Evolutionary conservation across 1,139 yeast genomes (phyloP).

Genomic region (Diutina pseudorugosa): DNA sequence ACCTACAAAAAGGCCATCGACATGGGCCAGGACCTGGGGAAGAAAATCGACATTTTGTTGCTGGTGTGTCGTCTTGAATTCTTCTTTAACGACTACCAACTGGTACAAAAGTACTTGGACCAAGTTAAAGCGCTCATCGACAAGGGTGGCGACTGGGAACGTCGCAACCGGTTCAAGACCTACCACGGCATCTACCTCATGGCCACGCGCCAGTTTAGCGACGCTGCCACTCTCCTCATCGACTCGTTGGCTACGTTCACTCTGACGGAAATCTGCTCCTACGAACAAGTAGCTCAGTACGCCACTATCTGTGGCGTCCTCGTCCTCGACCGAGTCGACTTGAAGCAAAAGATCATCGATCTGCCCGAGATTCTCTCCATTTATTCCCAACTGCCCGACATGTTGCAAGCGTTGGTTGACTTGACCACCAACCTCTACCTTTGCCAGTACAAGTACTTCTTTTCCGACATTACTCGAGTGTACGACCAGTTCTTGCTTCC

Average conservation of each 20-base stretch:
- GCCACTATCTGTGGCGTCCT: constrained; percentile 82
- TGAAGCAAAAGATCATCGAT: constrained; percentile 77
- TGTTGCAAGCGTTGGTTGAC: constrained; percentile 67
- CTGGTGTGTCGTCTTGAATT: constrained; percentile 79
- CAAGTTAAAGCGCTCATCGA: constrained; percentile 68
- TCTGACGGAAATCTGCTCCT: constrained; percentile 82
- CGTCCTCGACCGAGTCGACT: constrained; percentile 70
- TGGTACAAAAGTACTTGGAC: constrained; percentile 64
- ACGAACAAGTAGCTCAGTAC: constrained; percentile 82
- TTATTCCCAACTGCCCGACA: constrained; percentile 46
- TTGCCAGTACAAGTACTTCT: constrained; percentile 75
- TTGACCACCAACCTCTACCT: constrained; percentile 82
- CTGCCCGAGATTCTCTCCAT: constrained; percentile 88
- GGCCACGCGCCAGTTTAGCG: constrained; percentile 77
- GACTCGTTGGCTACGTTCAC: constrained; percentile 94
- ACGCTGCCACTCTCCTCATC: constrained; percentile 72
- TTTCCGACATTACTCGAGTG: constrained; percentile 68
- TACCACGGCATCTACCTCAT: constrained; percentile 75
- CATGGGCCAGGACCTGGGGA: constrained; percentile 75
- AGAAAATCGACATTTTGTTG: constrained; percentile 76
- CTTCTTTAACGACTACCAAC: constrained; percentile 67
- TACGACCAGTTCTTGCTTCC: constrained; percentile 62
- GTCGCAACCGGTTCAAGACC: constrained; percentile 88
- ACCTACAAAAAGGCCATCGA: constrained; percentile 69
- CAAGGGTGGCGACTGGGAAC: constrained; percentile 99